Evolutionary conservation across 208 protist species (phyloP), one percentile per base, ranked within the genome.

Genomic region (Sergeia podlipaevii): DNA sequence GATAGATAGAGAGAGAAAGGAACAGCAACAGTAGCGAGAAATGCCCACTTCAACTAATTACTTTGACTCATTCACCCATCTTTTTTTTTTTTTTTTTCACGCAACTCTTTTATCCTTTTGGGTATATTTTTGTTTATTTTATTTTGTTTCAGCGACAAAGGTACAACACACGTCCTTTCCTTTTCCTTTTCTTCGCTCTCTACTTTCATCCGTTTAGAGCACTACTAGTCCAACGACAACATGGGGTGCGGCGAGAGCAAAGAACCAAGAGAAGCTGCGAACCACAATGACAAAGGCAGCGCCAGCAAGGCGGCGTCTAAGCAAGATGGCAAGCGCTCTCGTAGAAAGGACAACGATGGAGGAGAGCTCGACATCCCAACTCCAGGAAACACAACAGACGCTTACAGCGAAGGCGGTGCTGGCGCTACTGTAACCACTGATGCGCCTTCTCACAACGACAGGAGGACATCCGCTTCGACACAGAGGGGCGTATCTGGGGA

Each of bases 231-330:
- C 44, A 21, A 11, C 44, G 33, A 10, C 5, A 32, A 13, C 26
- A 80, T 80, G 73, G 66, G 66, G 30, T 80, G 73, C 51, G 45
- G 62, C 3, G 7, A 47, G 5, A 75, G 66, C 55, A 20, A 52
- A 30, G 17, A 66, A 64, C 30, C 54, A 47, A 11, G 39, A 56
- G 30, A 62, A 47, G 42, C 7, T 5, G 4, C 48, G 13, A 42
- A 10, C n/a, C 18, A 41, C 27, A 43, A 29, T 5, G 13, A 51
- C 10, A 38, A 53, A 6, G 20, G 43, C 26, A 61, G 59, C 29
- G 32, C 28, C 13, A 39, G 26, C 37, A 46, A 44, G 18, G 13
- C 38, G 15, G 7, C 11, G 15, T 13, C 15, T 20, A 57, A 57
- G 51, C 21, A 53, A 54, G 15, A 60, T 59, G 18, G 6, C 21